phyloP scores from a whole-genome alignment of 2,329 filamentous ascomycete species.

The Chaetothyriales sp. region DNA sequence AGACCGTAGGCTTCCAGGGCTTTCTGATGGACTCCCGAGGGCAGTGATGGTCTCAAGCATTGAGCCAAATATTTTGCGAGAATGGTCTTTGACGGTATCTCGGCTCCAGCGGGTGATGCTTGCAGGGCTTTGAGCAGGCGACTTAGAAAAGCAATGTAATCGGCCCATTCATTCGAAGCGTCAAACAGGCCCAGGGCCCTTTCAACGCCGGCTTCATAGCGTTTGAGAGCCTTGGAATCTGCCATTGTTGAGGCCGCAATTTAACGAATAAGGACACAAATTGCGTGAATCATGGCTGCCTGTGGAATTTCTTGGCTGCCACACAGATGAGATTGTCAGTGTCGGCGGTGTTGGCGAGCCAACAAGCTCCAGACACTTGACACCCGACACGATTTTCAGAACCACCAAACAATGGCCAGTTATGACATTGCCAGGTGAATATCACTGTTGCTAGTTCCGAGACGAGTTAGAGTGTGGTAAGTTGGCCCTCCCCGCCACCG shows the following conservation, averaged over 20 bases:
- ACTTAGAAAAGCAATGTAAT: slow-evolving; percentile 95
- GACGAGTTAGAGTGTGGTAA: too few species aligned
- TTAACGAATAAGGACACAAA: background rate
- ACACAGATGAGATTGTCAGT: background rate
- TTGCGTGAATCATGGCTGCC: background rate
- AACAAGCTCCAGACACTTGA: background rate
- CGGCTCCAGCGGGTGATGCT: slow-evolving; percentile 53
- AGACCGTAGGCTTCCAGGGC: slow-evolving; percentile 84
- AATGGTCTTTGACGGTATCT: slow-evolving; percentile 65
- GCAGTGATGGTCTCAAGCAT: slow-evolving; percentile 82
- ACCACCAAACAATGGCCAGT: background rate
- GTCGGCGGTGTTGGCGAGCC: background rate
- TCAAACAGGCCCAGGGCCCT: slow-evolving; percentile 81
- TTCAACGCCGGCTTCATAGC: slow-evolving; percentile 80
- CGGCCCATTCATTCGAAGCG: slow-evolving; percentile 93
- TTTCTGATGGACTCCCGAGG: slow-evolving; percentile 95
- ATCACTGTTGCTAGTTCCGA: background rate
- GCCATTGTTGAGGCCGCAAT: slow-evolving; percentile 9
- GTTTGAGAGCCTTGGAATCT: slow-evolving; percentile 57
- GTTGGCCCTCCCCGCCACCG: background rate
- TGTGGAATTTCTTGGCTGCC: background rate
- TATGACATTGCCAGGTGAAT: background rate
- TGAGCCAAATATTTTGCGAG: slow-evolving; percentile 87
- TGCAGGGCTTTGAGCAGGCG: slow-evolving; percentile 87
- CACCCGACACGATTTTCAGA: background rate